Evolutionary conservation across 1,139 yeast species (phyloP).

Genomic region (Geotrichum siamense): DNA sequence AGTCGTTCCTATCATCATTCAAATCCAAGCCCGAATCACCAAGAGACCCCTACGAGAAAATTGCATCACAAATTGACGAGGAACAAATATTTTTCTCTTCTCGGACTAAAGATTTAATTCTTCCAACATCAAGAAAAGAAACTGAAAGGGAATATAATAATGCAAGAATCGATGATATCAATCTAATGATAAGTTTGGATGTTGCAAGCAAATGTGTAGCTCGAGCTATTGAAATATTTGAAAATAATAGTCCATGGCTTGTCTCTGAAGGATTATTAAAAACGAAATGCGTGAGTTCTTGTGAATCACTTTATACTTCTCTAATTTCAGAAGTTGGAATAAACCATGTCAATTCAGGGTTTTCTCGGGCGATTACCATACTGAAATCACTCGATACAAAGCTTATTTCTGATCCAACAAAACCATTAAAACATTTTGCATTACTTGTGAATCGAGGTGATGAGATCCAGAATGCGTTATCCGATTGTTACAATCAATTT

Average conservation of each 20-base stretch:
- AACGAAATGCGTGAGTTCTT: conserved; percentile 30
- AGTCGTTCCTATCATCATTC: too few species aligned
- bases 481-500: conserved; percentile 79
- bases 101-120: conserved; percentile 15
- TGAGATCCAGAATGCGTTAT: conserved; percentile 68
- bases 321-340: conserved; percentile 57
- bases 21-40: too few species aligned
- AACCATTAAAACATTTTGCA: conserved; percentile 78
- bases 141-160: conserved; percentile 41
- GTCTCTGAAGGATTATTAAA: conserved; percentile 25
- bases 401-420: conserved; percentile 45
- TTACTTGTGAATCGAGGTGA: conserved; percentile 91
- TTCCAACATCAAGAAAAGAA: conserved; percentile 39
- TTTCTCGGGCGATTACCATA: conserved; percentile 66
- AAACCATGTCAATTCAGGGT: conserved; percentile 71
- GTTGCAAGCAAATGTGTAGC: conserved; percentile 37
- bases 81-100: conserved; percentile 7
- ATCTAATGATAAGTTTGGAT: conserved; percentile 38
- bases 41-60: too few species aligned
- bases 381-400: conserved; percentile 46
- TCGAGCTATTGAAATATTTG: conserved; percentile 34
- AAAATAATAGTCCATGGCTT: conserved; percentile 6
- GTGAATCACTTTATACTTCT: conserved; percentile 57
- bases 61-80: conserved; percentile 2
- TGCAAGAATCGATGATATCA: conserved; percentile 37